A percentile compares a stretch with the other conserved stretches of the same genome.
Evolutionary conservation across 164 flowering plant genomes (phyloP).

Genomic region (Umbellularia californica): DNA sequence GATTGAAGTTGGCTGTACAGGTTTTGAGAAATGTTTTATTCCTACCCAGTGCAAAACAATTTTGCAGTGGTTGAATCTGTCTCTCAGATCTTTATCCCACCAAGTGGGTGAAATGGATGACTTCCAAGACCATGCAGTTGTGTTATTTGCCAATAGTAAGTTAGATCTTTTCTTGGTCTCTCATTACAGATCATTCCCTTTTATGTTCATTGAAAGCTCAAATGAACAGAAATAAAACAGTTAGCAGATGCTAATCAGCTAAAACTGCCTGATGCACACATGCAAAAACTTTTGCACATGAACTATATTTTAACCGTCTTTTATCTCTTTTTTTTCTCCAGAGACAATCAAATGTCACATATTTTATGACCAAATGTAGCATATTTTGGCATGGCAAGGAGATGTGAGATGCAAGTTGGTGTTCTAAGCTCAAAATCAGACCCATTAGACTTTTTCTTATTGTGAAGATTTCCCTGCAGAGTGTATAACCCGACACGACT

Average conservation of each 20-base stretch:
- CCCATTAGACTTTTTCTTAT: too few species aligned
- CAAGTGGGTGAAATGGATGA: background rate
- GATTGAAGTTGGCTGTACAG: background rate
- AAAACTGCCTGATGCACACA: background rate
- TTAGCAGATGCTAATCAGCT: background rate
- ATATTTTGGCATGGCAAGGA: too few species aligned
- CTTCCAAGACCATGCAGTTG: background rate
- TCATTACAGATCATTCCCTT: background rate
- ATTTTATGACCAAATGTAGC: too few species aligned
- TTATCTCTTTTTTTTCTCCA: too few species aligned
- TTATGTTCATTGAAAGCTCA: background rate
- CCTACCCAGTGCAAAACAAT: background rate
- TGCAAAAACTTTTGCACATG: background rate
- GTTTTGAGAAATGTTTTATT: background rate
- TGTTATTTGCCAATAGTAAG: background rate
- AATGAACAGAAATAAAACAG: background rate
- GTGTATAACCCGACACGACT: too few species aligned
- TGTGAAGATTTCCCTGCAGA: too few species aligned
- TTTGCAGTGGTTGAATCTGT: background rate
- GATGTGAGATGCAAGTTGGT: too few species aligned
- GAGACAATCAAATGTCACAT: too few species aligned
- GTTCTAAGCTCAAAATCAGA: too few species aligned
- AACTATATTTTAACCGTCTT: too few species aligned
- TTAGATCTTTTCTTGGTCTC: background rate
- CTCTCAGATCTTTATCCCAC: background rate